Conservation (phyloP, 257 asterid species). For the Ilex asprella region DNA sequence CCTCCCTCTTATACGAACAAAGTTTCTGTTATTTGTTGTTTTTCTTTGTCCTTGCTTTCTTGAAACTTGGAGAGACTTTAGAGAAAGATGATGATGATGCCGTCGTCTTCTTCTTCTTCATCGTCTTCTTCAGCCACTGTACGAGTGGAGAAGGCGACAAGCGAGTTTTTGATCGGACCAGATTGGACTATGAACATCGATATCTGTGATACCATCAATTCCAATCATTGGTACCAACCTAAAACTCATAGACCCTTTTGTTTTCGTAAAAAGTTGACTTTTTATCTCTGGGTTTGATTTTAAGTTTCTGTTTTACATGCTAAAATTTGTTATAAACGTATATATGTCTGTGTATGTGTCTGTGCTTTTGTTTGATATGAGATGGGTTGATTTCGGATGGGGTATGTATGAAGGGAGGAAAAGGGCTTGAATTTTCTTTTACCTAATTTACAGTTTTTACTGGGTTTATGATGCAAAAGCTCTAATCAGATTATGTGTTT, state of each 20-base stretch:
- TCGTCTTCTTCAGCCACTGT: conserved; percentile 52
- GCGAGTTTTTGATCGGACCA: conserved; percentile 94
- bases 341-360: neutral
- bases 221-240: conserved; percentile 52
- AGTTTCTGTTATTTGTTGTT: no score
- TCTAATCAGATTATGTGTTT: neutral
- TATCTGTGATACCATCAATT: conserved; percentile 73
- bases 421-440: neutral
- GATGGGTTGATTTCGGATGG: no score
- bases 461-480: no score
- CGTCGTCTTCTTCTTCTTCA: conserved; percentile 19
- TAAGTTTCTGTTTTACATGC: neutral
- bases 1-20: no score
- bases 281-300: neutral
- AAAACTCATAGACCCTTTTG: no score
- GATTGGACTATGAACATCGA: conserved; percentile 95
- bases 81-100: neutral
- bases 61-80: no score
- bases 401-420: no score
- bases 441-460: no score
- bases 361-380: neutral
- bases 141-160: conserved; percentile 90
- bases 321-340: neutral
- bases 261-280: conserved; percentile 3
- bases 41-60: no score